Base-by-base conservation (phyloP, 139 green algal genomes). In the Chlamydomonas sp. region DNA sequence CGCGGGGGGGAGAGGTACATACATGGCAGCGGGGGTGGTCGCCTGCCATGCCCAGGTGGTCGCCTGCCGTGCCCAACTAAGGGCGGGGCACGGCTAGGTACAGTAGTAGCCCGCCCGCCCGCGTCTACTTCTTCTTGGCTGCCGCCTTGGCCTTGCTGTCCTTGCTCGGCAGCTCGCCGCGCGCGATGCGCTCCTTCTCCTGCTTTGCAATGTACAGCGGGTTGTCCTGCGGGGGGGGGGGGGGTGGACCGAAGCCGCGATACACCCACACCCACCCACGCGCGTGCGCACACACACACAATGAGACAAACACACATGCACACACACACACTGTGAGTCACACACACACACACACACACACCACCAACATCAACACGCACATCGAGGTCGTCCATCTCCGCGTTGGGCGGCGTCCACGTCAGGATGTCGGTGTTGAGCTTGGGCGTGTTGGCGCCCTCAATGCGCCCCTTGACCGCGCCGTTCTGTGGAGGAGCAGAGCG, bases 341-440 rank as follows among this genome's bases (percentile, higher is more conserved):
- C 20, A 2, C 5, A 49, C 34, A 38, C 49, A 30, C 22, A 8
- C 26, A 30, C 4, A 30, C 22, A 54, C 16, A 54, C 13, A 54
- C 13, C 16, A 16, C 16, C 43, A 54, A 16, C 20, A 62, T 28
- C 13, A 67, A 67, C 47, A 65, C 79, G 16, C n/a, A 87, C 84
- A 73, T 83, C 79, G 33, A 85, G 50, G 29, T 90, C 84, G 67
- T 90, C 84, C 34, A 82, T 71, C 26, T 86, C 79, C 22, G 84
- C 77, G 48, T 81, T 85, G 35, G 76, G 71, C 20, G 81, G 81
- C 31, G 79, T 86, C 0, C 85, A 58, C 48, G 81, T 38, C 1
- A 78, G 33, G 1, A 88, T 78, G 22, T 76, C 75, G 35, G 50
- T 58, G 33, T 63, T 74, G 3, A 90, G 65, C 4, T 61, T 16